phyloP scores from a whole-genome alignment of 768 basidiomycete genomes.

The Mycena rebaudengoi region DNA sequence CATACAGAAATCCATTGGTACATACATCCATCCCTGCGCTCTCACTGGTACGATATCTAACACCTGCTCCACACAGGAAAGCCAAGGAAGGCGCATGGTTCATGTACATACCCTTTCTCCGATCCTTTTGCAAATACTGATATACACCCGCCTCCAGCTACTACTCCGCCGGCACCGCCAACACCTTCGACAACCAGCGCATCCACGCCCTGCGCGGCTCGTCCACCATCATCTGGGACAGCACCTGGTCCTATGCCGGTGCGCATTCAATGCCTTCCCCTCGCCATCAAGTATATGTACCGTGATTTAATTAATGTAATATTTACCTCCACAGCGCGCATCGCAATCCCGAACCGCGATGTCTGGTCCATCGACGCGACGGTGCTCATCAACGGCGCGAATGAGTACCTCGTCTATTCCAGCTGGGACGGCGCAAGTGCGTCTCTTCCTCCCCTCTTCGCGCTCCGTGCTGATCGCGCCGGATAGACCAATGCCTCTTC shows the following conservation, averaged over 20 bases:
- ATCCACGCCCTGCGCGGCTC: conserved; percentile 42
- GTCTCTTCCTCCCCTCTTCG: conserved; percentile 7
- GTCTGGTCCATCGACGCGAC: conserved; percentile 47
- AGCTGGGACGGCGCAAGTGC: conserved; percentile 42
- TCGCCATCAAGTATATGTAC: too few relatives aligned
- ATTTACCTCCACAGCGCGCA: conserved; percentile 22
- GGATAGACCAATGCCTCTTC: conserved; percentile 46
- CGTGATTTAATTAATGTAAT: not conserved
- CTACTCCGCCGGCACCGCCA: conserved; percentile 41
- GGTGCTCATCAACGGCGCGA: conserved; percentile 33
- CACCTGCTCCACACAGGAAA: conserved; percentile 14
- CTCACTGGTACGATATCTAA: too few relatives aligned
- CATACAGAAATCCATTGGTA: not conserved
- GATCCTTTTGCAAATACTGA: not conserved
- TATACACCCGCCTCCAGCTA: too few relatives aligned
- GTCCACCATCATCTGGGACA: conserved; percentile 42
- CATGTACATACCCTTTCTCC: conserved; percentile 30
- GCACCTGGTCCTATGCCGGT: conserved; percentile 42
- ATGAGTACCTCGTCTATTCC: conserved; percentile 42
- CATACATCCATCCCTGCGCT: too few relatives aligned
- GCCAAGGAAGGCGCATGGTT: conserved; percentile 39
- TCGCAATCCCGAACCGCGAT: conserved; percentile 42
- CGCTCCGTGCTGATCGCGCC: too few relatives aligned
- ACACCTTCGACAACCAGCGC: conserved; percentile 43
- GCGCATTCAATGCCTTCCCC: not conserved